Base-by-base conservation (phyloP, 441 rosid genomes). In the Geranium incanum region DNA sequence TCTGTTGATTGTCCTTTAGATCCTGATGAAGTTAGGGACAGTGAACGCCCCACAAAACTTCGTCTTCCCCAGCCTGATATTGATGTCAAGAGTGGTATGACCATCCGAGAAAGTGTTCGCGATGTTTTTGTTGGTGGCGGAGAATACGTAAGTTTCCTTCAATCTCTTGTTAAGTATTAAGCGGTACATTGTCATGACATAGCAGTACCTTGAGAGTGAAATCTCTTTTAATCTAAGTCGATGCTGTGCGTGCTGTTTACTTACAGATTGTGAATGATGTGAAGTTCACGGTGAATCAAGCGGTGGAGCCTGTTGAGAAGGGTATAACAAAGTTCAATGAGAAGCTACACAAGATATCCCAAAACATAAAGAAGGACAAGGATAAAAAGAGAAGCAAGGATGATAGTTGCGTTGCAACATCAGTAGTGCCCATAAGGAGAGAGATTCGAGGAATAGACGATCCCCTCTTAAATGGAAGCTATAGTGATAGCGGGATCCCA, bases 21-120 rank as follows among this genome's bases (percentile, higher is more conserved):
- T 84, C 98, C 99, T 60, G 98, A 93, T 73, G 99, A 93, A 88
- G 83, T 95, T 75, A 84, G 99, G 83, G 99, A 96, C 82, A 89
- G 96, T 79, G 97, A 96, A 81, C 86, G 98, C 71, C 98, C 91
- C 68, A 96, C 95, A n/a, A 96, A 96, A 79, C 75, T 91, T 70
- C 97, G 97, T 65, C 91, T 91, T 57, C 98, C 97, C 7, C 95
- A 88, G 78, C 97, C 96, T 70, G 91, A 89, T 69, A 57, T 73
- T 70, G 88, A 89, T 79, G 80, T 74, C 67, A 87, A 81, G 84
- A 87, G 94, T 77, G 91, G 95, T 70, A 96, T 89, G 95, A 93
- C 97, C 72, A 83, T 96, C 78, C 85, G 86, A 82, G 97, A 96
- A 82, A 91, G 97, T 79, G 91, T 96, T 62, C 85, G 90, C 71